These are phyloP conservation scores for Eremothecium cymbalariae DNA, from an alignment of 1,139 yeast species.

Conservation along the genomic window DNA sequence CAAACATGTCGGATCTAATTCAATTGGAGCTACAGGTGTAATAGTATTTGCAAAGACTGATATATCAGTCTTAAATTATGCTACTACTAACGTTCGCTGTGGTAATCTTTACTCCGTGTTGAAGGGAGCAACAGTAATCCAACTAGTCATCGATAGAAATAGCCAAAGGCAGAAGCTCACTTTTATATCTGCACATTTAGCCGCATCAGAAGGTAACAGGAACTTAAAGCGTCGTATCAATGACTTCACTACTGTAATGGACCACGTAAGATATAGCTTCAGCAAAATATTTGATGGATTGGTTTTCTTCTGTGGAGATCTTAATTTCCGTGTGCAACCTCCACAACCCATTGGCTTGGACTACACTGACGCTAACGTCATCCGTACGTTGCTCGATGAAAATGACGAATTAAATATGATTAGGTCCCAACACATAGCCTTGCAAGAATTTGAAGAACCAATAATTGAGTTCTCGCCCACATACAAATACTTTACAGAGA, in stretches of 20 bases:
- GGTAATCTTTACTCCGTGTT: slow-evolving; percentile 56
- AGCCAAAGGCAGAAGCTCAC: slow-evolving; percentile 39
- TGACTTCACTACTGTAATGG: slow-evolving; percentile 44
- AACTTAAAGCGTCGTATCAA: slow-evolving; percentile 44
- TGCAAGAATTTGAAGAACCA: slow-evolving; percentile 59
- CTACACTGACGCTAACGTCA: slow-evolving; percentile 14
- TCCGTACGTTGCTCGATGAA: slow-evolving; percentile 15
- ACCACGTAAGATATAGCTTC: slow-evolving; percentile 48
- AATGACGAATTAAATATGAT: slow-evolving; percentile 56
- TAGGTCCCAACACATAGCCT: slow-evolving; percentile 39
- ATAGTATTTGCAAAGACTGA: slow-evolving; percentile 46
- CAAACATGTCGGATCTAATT: slow-evolving; percentile 40
- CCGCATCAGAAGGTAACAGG: slow-evolving; percentile 63
- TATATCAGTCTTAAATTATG: slow-evolving; percentile 30
- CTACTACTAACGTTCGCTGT: slow-evolving; percentile 36
- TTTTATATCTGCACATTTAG: slow-evolving; percentile 61
- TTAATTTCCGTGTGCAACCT: slow-evolving; percentile 54
- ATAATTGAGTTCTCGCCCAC: slow-evolving; percentile 61
- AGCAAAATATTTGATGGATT: slow-evolving; percentile 48
- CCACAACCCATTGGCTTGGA: slow-evolving; percentile 13
- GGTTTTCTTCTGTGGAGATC: slow-evolving; percentile 70
- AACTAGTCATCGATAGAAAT: slow-evolving; percentile 35
- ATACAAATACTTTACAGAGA: slow-evolving; percentile 52
- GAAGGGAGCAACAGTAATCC: slow-evolving; percentile 66
- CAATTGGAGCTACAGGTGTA: slow-evolving; percentile 60